Conservation (phyloP, 2,329 filamentous ascomycete genomes). For the Aureobasidium leucospermi region DNA sequence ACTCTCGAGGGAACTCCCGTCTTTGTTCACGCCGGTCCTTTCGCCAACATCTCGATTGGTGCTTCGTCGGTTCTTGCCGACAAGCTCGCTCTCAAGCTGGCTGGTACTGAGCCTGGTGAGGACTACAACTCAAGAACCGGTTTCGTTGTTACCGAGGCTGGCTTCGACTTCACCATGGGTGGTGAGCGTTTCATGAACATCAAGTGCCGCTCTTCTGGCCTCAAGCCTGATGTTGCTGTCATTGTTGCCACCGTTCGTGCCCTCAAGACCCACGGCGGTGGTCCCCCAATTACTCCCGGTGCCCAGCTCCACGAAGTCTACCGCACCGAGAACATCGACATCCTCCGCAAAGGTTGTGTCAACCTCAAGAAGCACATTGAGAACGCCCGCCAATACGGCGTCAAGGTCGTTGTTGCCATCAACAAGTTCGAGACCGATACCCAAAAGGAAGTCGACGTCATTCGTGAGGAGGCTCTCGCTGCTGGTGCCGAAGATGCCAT, state of each 20-base stretch:
- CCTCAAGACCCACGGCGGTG: slow-evolving; percentile 93
- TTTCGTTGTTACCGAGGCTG: slow-evolving; percentile 92
- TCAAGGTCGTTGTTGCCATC: slow-evolving; percentile 93
- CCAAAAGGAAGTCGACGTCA: slow-evolving; percentile 78
- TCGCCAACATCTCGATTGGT: slow-evolving; percentile 97
- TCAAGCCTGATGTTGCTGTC: slow-evolving; percentile 87
- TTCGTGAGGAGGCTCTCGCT: slow-evolving; percentile 83
- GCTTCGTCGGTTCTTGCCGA: slow-evolving; percentile 93
- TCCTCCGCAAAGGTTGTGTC: slow-evolving; percentile 81
- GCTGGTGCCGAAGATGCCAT: slow-evolving; percentile 93
- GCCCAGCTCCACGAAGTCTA: slow-evolving; percentile 81
- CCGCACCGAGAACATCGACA: slow-evolving; percentile 85
- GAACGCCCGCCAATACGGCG: slow-evolving; percentile 81
- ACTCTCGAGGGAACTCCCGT: slow-evolving; percentile 94
- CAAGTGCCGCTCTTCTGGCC: slow-evolving; percentile 91
- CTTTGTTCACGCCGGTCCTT: slow-evolving; percentile 94
- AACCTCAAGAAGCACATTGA: slow-evolving; percentile 93
- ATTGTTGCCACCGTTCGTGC: slow-evolving; percentile 93
- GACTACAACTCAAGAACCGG: slow-evolving; percentile 74
- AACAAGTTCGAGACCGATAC: slow-evolving; percentile 96
- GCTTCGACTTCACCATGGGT: slow-evolving; percentile 99
- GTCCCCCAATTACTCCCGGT: slow-evolving; percentile 85
- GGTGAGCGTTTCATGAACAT: slow-evolving; percentile 99
- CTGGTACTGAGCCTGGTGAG: slow-evolving; percentile 88
- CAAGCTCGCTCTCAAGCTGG: slow-evolving; percentile 90